Base-by-base conservation (phyloP, 495 filamentous ascomycete genomes). In the Penicillium paradoxum region DNA sequence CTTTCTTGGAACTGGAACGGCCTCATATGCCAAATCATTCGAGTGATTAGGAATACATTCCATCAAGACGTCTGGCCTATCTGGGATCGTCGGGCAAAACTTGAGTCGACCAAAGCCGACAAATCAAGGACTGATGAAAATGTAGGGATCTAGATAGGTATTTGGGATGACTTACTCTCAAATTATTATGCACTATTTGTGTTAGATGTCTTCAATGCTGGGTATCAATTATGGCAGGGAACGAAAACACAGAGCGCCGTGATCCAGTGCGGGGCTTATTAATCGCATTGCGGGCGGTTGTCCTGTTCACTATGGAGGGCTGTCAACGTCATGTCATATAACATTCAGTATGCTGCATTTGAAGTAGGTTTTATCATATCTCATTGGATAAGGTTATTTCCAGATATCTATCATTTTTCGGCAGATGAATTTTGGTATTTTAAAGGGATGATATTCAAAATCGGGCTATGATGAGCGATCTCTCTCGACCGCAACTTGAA, bases 211-310 rank as follows among this genome's bases (percentile, higher is more conserved):
- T 49, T 21, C 5, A 25, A 25, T 24, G 25, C 9, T 1, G 8
- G 18, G 25, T 48, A 27, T 49, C 32, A 25, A 36, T 30, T n/a
- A 27, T 42, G 38, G 33, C 18, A 22, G n/a, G 21, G n/a, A 37
- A 25, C 15, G 45, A 18, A 38, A 18, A 46, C 32, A 36, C 19
- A 24, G 3, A 38, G 22, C 2, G 3, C 18, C 6, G 36, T 4
- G 3, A 33, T 46, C 49, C 11, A 44, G 50, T 45, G 58, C 58
- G 58, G 54, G 54, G 58, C 58, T 60, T 57, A 60, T 38, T 60
- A 54, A 60, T 51, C 40, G 42, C 29, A 48, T 40, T n/a, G n/a
- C n/a, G n/a, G 57, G 22, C 33, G 24, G 36, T 30, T 42, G 22
- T 30, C 25, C 13, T 25, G n/a, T n/a, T n/a, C n/a, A n/a, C n/a